Evolutionary conservation across 2,329 filamentous ascomycete species (phyloP).

Genomic region (Clarireedia sp.): DNA sequence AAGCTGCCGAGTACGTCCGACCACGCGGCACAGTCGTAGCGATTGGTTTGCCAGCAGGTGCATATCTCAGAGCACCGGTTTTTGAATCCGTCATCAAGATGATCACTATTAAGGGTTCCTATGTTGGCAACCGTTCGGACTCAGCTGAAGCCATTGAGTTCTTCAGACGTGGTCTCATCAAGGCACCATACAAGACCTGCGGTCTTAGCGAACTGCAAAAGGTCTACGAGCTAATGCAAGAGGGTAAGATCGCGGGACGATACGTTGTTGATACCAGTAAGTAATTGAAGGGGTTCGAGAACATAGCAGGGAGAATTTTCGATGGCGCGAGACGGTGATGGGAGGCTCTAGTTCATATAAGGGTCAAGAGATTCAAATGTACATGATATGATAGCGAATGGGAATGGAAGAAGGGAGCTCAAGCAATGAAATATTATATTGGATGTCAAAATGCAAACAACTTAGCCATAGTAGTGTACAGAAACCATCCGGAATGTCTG

Average conservation of each 20-base stretch:
- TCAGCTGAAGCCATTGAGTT: slow-evolving; percentile 86
- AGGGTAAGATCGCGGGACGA: slow-evolving; percentile 65
- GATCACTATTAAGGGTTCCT: slow-evolving; percentile 87
- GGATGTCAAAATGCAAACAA: background rate
- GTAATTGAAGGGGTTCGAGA: slow-evolving; percentile 32
- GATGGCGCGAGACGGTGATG: background rate
- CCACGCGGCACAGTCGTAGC: slow-evolving; percentile 75
- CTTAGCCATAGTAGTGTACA: background rate
- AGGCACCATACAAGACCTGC: slow-evolving; percentile 77
- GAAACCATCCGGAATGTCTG: too few species aligned
- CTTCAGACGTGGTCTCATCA: slow-evolving; percentile 70
- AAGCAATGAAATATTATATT: background rate
- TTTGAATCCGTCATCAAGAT: slow-evolving; percentile 85
- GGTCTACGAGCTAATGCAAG: slow-evolving; percentile 70
- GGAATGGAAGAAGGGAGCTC: background rate
- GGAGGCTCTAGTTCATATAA: background rate
- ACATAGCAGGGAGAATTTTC: background rate
- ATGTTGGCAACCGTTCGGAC: slow-evolving; percentile 89
- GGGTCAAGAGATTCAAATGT: background rate
- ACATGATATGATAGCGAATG: background rate
- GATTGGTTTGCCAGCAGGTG: slow-evolving; percentile 78
- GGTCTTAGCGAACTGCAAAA: slow-evolving; percentile 71
- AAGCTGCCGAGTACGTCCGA: slow-evolving; percentile 80
- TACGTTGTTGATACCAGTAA: slow-evolving; percentile 70
- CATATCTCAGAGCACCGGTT: slow-evolving; percentile 73